These are phyloP conservation scores for Chlorophyllum brunneum DNA, from an alignment of 768 basidiomycete species.

Conservation along the genomic window DNA sequence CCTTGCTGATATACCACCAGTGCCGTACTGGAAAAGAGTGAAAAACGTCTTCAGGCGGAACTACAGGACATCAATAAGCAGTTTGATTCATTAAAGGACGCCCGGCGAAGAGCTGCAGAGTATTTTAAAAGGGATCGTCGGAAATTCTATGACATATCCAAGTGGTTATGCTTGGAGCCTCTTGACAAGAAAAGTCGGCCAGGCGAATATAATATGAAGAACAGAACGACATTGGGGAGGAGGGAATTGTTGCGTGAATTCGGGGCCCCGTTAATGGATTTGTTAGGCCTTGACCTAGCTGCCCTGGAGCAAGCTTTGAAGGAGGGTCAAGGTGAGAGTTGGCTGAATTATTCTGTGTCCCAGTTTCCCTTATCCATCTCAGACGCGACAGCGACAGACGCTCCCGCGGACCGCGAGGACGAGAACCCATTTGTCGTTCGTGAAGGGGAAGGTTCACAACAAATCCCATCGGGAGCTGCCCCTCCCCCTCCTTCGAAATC, in stretches of 20 bases:
- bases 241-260: slow-evolving; percentile 10
- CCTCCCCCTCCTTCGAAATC: neutral
- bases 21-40: slow-evolving; percentile 1
- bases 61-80: slow-evolving; percentile 32
- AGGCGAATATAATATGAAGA: slow-evolving; percentile 2
- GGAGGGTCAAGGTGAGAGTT: neutral
- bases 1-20: neutral
- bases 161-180: slow-evolving; percentile 26
- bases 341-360: neutral
- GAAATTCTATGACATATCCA: slow-evolving; percentile 44
- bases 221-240: slow-evolving; percentile 3
- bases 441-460: neutral
- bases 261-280: slow-evolving; percentile 14
- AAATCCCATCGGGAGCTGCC: neutral
- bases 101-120: slow-evolving; percentile 39
- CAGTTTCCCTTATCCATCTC: too few relatives aligned
- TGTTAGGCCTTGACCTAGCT: slow-evolving; percentile 32
- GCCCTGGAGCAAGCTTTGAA: slow-evolving; percentile 21
- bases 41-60: slow-evolving; percentile 20
- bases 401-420: neutral
- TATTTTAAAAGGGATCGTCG: slow-evolving; percentile 41
- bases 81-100: slow-evolving; percentile 41
- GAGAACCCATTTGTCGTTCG: neutral
- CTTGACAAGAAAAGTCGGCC: slow-evolving; percentile 7
- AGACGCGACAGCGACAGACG: neutral